Percentiles rank a stretch among this genome's conserved stretches.
Conservation (phyloP, 176 grass and related monocot genomes). For the Aegilops longissima region DNA sequence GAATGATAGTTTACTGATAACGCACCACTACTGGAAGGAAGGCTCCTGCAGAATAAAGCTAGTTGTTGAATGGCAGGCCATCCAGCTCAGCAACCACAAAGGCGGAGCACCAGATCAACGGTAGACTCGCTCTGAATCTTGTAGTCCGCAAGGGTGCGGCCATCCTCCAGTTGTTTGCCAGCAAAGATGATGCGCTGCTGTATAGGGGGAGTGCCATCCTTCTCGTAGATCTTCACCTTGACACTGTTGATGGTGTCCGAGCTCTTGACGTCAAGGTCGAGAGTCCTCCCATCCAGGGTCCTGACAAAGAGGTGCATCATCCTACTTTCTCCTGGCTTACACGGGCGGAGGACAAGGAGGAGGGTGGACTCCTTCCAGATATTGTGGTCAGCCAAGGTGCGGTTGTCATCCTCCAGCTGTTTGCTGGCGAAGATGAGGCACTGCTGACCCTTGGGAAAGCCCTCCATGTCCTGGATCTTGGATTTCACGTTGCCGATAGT, state of each 20-base stretch:
- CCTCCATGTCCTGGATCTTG: neutral
- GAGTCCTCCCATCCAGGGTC: neutral
- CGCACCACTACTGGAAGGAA: neutral
- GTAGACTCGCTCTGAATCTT: neutral
- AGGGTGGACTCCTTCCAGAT: neutral
- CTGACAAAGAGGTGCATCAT: neutral
- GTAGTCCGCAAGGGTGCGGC: neutral
- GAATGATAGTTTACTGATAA: neutral
- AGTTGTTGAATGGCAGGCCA: too few species aligned
- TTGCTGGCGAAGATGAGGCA: neutral
- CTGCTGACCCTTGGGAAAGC: neutral
- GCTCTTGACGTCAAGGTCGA: neutral
- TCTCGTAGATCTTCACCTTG: too few species aligned
- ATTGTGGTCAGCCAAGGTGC: neutral
- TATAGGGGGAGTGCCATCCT: too few species aligned
- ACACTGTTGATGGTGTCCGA: neutral
- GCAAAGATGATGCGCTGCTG: too few species aligned
- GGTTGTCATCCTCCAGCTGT: neutral
- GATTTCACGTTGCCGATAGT: neutral
- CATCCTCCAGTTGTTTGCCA: neutral
- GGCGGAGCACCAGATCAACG: neutral
- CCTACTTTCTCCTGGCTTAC: neutral
- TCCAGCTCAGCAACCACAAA: neutral
- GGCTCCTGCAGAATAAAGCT: neutral
- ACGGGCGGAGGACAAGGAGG: neutral